These are phyloP conservation scores for Daldinia sp. DNA, from an alignment of 2,329 filamentous ascomycete species.

Conservation along the genomic window DNA sequence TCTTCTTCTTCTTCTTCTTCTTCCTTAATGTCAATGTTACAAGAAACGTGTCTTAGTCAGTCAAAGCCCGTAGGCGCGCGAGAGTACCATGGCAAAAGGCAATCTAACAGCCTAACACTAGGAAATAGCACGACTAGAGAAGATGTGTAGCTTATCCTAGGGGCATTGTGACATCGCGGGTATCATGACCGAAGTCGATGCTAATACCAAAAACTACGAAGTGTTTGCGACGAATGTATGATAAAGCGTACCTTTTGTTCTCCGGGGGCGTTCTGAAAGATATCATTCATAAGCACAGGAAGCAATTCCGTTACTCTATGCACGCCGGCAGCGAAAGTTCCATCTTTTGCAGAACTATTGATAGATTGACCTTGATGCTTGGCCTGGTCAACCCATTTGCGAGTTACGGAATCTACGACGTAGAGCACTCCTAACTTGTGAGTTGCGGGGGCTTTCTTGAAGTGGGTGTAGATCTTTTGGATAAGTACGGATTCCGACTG, in stretches of 20 bases:
- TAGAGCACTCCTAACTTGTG: conserved; percentile 99
- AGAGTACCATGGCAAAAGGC: conserved; percentile 7
- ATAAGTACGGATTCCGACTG: conserved; percentile 95
- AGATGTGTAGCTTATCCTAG: conserved; percentile 35
- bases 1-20: too few species aligned
- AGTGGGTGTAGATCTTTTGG: conserved; percentile 95
- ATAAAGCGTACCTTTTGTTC: conserved; percentile 91
- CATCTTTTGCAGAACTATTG: conserved; percentile 82
- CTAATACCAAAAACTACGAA: conserved; percentile 44
- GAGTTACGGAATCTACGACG: conserved; percentile 99
- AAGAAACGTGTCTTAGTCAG: conserved; percentile 30
- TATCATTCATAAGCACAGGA: conserved; percentile 93
- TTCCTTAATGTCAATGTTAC: conserved; percentile 45
- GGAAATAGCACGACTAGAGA: conserved; percentile 36
- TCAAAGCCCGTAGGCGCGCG: conserved; percentile 5
- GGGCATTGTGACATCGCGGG: too few species aligned
- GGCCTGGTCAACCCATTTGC: conserved; percentile 97
- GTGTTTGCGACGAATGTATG: conserved; percentile 46
- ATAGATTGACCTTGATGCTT: conserved; percentile 84
- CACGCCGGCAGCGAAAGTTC: conserved; percentile 93
- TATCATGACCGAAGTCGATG: conserved; percentile 32
- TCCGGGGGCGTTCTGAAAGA: conserved; percentile 84
- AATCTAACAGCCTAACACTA: conserved; percentile 18
- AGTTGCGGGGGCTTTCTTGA: conserved; percentile 91
- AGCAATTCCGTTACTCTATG: conserved; percentile 96